A percentile compares a stretch with the other conserved stretches of the same genome.
Conservation (phyloP, 1,284 basidiomycete genomes). For the Ustilago curta region DNA sequence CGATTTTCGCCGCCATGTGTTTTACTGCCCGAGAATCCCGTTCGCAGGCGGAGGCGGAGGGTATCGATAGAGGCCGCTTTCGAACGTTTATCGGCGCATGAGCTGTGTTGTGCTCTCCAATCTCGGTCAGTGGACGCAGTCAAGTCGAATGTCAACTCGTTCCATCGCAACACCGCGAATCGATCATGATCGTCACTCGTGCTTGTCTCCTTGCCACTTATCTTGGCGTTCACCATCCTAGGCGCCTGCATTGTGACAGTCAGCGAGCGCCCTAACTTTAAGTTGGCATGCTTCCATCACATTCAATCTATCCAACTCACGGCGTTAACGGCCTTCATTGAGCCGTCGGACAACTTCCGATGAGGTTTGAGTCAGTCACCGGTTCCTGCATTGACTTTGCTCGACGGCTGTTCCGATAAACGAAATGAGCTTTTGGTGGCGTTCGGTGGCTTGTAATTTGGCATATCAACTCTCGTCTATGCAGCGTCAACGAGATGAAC, state of each 20-base stretch:
- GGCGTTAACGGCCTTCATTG: neutral
- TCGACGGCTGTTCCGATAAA: constrained; percentile 2
- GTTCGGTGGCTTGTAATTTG: neutral
- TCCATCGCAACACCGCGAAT: neutral
- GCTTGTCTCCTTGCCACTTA: neutral
- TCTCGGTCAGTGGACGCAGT: no score
- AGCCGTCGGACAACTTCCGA: neutral
- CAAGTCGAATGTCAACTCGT: no score
- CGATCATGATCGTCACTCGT: neutral
- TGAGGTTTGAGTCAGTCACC: neutral
- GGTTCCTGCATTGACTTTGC: neutral
- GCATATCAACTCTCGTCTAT: neutral
- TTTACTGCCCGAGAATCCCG: no score
- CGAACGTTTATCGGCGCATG: no score
- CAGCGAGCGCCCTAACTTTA: no score
- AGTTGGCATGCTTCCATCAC: no score
- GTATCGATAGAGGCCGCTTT: no score
- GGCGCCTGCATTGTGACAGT: no score
- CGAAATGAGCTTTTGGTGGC: neutral
- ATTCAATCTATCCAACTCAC: neutral
- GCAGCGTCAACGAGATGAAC: neutral
- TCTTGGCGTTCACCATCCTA: neutral
- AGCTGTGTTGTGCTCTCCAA: no score
- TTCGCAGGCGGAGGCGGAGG: no score
- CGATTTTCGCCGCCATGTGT: no score